Base-by-base conservation (phyloP, 331 rosid genomes). In the Erythrophleum ivorense region DNA sequence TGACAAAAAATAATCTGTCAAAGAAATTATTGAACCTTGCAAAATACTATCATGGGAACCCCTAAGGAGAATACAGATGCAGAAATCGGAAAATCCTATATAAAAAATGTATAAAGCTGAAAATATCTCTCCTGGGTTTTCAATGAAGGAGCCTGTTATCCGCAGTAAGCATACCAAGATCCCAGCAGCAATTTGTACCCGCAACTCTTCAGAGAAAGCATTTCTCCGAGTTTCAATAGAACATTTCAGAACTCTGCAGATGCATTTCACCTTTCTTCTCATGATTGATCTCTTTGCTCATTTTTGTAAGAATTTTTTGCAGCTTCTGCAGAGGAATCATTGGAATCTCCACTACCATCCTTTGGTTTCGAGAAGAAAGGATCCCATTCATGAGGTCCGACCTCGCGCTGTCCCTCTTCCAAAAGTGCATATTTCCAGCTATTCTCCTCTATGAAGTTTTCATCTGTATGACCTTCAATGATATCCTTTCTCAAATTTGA, bases 361-460 rank as follows among this genome's bases (percentile, higher is more conserved):
- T 45, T 69, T 19, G 75, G 75, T 45, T 69, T 69, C 10, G 75
- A 69, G 55, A 69, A 69, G 75, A 69, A 69, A 69, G 54, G 54
- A 69, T 69, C 75, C 75, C 75, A 69, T 69, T 45, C 75, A 69
- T 69, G 75, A 45, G 75, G 55, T 69, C 75, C 75, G 21, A 19
- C 75, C 55, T 69, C 75, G 4, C 75, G 75, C 75, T 69, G 55
- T 43, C 75, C 75, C 55, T 69, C 75, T 69, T 45, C 75, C 40
- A 69, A 69, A 55, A 69, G 50, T 10, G 18, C 75, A 8, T 69
- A 69, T 52, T 69, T 69, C 75, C 75, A 69, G 40, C 75, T 69
- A 43, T 69, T 43, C 75, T 69, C 75, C 75, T 69, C 75, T 18
- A 69, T 69, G 55, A 69, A 69, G 75, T 69, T 69, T 46, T 69